Evolutionary conservation across 371 early-diverging fungal genomes (phyloP), one percentile per base, ranked within the genome.

Genomic region (Nematocida homosporus): DNA sequence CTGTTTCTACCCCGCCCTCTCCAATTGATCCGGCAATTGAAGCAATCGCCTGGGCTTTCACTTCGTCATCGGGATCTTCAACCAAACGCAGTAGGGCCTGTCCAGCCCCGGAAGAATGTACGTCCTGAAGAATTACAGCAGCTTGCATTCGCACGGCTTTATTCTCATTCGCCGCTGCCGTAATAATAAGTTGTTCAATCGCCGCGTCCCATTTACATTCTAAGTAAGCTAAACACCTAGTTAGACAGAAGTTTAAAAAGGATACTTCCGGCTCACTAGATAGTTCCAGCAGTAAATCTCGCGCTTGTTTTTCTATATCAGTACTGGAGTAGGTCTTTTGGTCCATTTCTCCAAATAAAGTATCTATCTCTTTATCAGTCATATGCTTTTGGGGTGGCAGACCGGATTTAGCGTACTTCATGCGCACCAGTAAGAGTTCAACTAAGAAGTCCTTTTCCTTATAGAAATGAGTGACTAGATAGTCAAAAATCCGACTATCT

Each of bases 381-480:
- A 72, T 20, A 35, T 50, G 63, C 20, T 51, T 57, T 30, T 72
- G 30, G 37, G 35, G 20, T 0, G 75, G 75, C 23, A 72, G 37
- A 18, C 38, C 23, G 25, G 38, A 51, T 32, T 61, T 0, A 27
- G 29, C 34, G 40, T 44, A 20, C 38, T 32, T 42, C 60, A 72
- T 72, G 30, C 63, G 60, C 2, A 63, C 34, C 44, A 72, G 63
- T 13, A 72, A 47, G 6, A 72, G 29, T 64, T 72, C 75, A 25
- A 61, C n/a, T 10, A 72, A 44, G 23, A 72, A 42, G 50, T 72
- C 75, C 27, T 72, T 57, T 42, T 72, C 75, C 37, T 61, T 59
- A 42, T 47, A 8, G 60, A 72, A 72, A 48, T 72, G 59, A 8
- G 57, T 32, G 2, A 51, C 44, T 16, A 72, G 57, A 37, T 48